Evolutionary conservation across 495 filamentous ascomycete species (phyloP), one percentile per base, ranked within the genome.

Genomic region (Pseudevernia furfuracea): DNA sequence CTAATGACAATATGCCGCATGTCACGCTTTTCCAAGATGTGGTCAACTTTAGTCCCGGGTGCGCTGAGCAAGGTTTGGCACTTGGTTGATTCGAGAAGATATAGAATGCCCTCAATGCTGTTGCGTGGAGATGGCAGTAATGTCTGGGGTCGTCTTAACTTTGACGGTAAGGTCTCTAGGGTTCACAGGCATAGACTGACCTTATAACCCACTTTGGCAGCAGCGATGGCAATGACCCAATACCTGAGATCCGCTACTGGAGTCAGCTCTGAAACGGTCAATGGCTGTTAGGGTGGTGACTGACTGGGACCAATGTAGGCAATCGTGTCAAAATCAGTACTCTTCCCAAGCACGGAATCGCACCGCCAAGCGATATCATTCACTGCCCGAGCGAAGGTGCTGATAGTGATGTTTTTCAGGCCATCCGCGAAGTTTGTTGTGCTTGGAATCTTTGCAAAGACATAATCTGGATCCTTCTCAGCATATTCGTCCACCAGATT

Each of bases 321-420:
- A 12, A 78, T 30, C 6, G 71, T 68, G 39, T 71, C 64, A 4
- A 70, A 66, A 3, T 44, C 30, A 7, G 58, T 39, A 41, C 57
- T 58, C 14, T 52, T 63, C 3, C 79, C 77, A 8, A 79, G 69
- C 2, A 66, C 69, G 10, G 70, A 52, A 36, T 78, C 67, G 44
- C 86, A 71, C 75, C 78, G 80, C 65, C 77, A 80, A 15, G 81
- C 79, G 25, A 76, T 68, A 9, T 71, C 73, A 66, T 87, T 82
- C 56, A 85, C 70, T 25, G 81, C 82, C 61, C 78, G 76, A 39
- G 80, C 78, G 21, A 84, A 74, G 8, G 77, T 68, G n/a, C 66
- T 64, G 65, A 81, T 81, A 15, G 75, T 80, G 48, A 88, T 67
- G 12, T 70, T n/a, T 32, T 71, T 74, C 75, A 81, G 85, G 6